Conservation (phyloP, 108 stramenopile genomes). For the Cylindrotheca closterium region DNA sequence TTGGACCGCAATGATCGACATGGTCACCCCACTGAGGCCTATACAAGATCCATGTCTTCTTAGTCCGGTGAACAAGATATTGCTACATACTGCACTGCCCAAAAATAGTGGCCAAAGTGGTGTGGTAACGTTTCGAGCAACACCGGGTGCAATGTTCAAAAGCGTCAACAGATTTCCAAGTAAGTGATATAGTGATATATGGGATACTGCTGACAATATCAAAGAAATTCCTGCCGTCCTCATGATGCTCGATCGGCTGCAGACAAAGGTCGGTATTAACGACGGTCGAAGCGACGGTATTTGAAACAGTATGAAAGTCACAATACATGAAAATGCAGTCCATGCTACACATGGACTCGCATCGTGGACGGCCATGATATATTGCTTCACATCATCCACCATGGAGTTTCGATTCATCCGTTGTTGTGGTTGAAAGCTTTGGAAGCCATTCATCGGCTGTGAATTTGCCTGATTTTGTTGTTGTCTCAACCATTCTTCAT, state of each 20-base stretch:
- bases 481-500: slow-evolving; percentile 21
- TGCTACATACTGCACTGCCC: slow-evolving; percentile 40
- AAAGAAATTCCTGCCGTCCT: slow-evolving; percentile 35
- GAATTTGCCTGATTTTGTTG: slow-evolving; percentile 12
- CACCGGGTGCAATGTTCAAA: slow-evolving; percentile 47
- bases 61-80: slow-evolving; percentile 34
- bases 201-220: slow-evolving; percentile 60
- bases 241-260: slow-evolving; percentile 42
- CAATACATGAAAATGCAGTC: slow-evolving; percentile 16
- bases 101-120: slow-evolving; percentile 56
- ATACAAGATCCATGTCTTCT: slow-evolving; percentile 42
- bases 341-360: slow-evolving; percentile 20
- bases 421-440: neutral
- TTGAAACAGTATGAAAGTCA: slow-evolving; percentile 61
- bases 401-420: neutral
- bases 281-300: slow-evolving; percentile 22
- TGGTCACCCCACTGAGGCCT: slow-evolving; percentile 70
- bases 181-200: slow-evolving; percentile 56
- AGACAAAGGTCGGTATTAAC: slow-evolving; percentile 53
- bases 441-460: no score
- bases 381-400: neutral
- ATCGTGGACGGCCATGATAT: slow-evolving; percentile 7
- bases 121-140: slow-evolving; percentile 11
- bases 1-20: slow-evolving; percentile 60
- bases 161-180: slow-evolving; percentile 56